Evolutionary conservation across 768 basidiomycete genomes (phyloP), one percentile per base, ranked within the genome.

Genomic region (Kwoniella mangroviensis): DNA sequence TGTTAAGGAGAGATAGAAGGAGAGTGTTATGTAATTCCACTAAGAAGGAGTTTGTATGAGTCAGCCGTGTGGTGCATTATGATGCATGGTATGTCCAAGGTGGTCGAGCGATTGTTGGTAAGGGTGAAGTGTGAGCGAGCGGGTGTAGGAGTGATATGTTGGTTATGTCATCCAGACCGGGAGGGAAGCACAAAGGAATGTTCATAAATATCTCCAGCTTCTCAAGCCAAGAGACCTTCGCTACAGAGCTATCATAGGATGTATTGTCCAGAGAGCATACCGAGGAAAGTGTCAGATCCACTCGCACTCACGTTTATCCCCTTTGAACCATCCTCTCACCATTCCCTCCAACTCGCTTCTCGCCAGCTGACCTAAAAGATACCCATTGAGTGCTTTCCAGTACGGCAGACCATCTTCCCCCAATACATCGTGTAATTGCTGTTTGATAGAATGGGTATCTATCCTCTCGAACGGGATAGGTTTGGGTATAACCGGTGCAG

Each of bases 351-450:
- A 45, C 53, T 80, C 79, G 9, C 61, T 55, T 34, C 70, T 53
- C 22, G 72, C 75, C n/a, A 80, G 40, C 60, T 78, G 77, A 34
- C 77, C 79, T 34, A 77, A 55, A n/a, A 80, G 56, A 68, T 80
- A 80, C 61, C 73, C 79, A 68, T 80, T 76, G 40, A 80, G 41
- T 21, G 79, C 77, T 52, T 78, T 80, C 79, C 79, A 80, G 54
- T 80, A 80, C n/a, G 77, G 70, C 70, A 80, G 51, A 3, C 79
- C 79, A 71, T 78, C 65, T 63, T 76, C 77, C 2, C 79, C 79
- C 17, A 80, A 60, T 28, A 59, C 79, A 75, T 80, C 79, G 62
- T 80, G 79, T n/a, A 80, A 62, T 64, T 80, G 75, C 69, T 80
- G 77, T 69, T 80, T 80, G 71, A 80, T 75, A 0, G 69, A 54